Percentiles rank a stretch among this genome's conserved stretches.
phyloP scores from a whole-genome alignment of 179 eudicot species.

The Monotropa hypopitys region DNA sequence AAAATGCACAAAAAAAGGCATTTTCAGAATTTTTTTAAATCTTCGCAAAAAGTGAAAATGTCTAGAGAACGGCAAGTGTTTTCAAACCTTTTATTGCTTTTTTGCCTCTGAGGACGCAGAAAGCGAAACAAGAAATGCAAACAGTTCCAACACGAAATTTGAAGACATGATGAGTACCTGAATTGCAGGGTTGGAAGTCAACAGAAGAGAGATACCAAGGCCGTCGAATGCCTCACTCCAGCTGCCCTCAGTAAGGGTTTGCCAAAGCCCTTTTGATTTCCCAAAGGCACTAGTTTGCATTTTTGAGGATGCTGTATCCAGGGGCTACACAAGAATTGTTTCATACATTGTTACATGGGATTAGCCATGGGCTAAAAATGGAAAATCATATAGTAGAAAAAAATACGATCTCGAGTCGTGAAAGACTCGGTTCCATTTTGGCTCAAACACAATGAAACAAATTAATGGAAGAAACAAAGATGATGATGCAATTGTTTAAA shows the following conservation, averaged over 20 bases:
- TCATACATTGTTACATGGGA: not conserved
- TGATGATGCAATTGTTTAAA: not conserved
- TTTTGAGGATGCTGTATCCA: slow-evolving; percentile 84
- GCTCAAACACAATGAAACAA: not conserved
- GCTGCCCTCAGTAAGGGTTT: slow-evolving; percentile 60
- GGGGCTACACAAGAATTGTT: slow-evolving; percentile 40
- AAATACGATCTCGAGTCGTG: not conserved
- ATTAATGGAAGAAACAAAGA: not conserved
- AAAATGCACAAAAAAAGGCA: no score
- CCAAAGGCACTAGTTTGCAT: slow-evolving; percentile 90
- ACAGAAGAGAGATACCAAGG: slow-evolving; percentile 75
- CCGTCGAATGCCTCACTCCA: slow-evolving; percentile 85
- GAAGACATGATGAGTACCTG: slow-evolving; percentile 34
- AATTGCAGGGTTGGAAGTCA: slow-evolving; percentile 82
- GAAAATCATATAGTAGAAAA: not conserved
- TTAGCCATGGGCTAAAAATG: not conserved
- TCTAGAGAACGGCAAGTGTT: not conserved
- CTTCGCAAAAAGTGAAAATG: not conserved
- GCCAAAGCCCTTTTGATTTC: slow-evolving; percentile 69
- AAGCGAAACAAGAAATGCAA: not conserved
- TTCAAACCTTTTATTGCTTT: not conserved
- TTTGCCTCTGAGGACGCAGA: not conserved
- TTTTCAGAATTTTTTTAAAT: no score
- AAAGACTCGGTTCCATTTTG: not conserved
- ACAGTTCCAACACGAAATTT: not conserved